Evolutionary conservation across 352 stramenopile genomes (phyloP), one percentile per base, ranked within the genome.

Genomic region (Phytophthora hibernalis): DNA sequence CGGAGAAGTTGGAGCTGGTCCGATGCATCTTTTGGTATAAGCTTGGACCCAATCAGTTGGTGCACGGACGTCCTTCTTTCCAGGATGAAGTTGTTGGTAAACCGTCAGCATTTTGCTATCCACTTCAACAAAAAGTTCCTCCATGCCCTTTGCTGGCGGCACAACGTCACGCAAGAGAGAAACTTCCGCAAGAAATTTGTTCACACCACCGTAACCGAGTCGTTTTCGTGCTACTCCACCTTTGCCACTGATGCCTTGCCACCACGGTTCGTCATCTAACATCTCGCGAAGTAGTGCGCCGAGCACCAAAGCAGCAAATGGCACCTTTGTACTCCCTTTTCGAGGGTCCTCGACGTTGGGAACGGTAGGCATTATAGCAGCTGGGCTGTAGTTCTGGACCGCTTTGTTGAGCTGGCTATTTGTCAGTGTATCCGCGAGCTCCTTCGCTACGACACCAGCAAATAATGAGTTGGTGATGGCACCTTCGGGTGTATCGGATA

Each of bases 121-220:
- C 28, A 89, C 18, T 16, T 77, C 55, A 15, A 73, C 66, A 31
- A 74, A 59, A 22, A 71, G 50, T 40, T 76, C 64, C 16, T 82
- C 64, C 7, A 93, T 47, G 4, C 52, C 49, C 13, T 77, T 78
- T 10, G 70, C 80, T 5, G 54, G 16, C 16, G 80, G 70, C 21
- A 70, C 58, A 31, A 81, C 78, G 30, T 84, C 48, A 11, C 54
- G 70, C 31, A 93, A 59, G 11, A 87, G 71, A 2, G 76, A 72
- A 5, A 93, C 55, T 54, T 95, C 87, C 1, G 75, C 85, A 18
- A 92, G 66, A 35, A 93, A 89, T 51, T 80, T 83, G 74, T 89
- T 93, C 26, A 89, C 52, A 13, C 85, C 87, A 4, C 72, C 78
- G 54, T 78, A 88, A 16, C 85, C 85, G 48, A 92, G 54, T 13